Evolutionary conservation across 352 stramenopile species (phyloP).

Genomic region (Thraustochytrium sp.): DNA sequence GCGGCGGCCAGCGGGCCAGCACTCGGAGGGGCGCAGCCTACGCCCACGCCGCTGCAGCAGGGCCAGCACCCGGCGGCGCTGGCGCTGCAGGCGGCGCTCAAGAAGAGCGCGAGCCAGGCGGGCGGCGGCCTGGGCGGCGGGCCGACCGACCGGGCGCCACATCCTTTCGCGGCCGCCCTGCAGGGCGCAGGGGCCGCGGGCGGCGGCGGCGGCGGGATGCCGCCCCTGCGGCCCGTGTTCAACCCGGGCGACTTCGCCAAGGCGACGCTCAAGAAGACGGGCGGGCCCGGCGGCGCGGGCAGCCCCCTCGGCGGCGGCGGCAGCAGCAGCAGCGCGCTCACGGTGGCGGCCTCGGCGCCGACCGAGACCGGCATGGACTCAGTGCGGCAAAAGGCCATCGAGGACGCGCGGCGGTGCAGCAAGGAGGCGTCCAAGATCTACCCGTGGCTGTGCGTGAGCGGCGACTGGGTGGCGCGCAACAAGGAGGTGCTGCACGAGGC

Average conservation of each 20-base stretch:
- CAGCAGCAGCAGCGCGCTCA: not conserved
- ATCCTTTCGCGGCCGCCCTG: not conserved
- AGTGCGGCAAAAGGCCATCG: conserved; percentile 34
- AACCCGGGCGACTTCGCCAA: conserved; percentile 20
- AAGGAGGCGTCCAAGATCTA: conserved; percentile 36
- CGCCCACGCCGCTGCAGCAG: too few species aligned
- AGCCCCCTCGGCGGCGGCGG: too few species aligned
- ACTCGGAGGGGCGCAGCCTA: too few species aligned
- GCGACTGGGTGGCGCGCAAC: conserved; percentile 42
- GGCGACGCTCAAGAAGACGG: not conserved
- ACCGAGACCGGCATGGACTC: not conserved
- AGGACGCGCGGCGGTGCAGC: conserved; percentile 5
- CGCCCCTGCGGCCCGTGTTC: conserved; percentile 16
- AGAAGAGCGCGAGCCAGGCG: not conserved
- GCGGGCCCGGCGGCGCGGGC: not conserved
- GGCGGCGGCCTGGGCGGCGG: too few species aligned
- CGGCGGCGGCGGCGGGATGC: not conserved
- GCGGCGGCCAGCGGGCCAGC: too few species aligned
- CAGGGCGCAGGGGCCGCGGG: not conserved
- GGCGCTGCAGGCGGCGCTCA: not conserved
- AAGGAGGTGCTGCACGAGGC: conserved; percentile 29
- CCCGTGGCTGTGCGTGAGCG: conserved; percentile 43
- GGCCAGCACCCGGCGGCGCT: too few species aligned
- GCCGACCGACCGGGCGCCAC: too few species aligned
- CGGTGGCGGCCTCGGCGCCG: not conserved